Evolutionary conservation across 306 rosid genomes (phyloP).

Genomic region (Cicer chorassanicum): DNA sequence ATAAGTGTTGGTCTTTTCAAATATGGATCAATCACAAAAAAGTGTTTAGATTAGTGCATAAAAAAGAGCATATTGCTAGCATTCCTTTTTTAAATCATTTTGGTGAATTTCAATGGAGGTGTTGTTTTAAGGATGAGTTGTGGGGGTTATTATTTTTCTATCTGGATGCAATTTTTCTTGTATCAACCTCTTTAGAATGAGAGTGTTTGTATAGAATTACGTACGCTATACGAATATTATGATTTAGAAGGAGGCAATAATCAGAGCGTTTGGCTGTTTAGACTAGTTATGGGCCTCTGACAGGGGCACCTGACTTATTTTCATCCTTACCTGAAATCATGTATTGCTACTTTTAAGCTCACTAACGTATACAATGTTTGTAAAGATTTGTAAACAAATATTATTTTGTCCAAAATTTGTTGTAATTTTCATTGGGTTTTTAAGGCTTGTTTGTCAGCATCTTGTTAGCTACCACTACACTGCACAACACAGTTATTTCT

Average conservation of each 20-base stretch:
- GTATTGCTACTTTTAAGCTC: constrained; percentile 23
- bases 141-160: too few relatives aligned
- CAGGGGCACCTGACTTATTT: not conserved
- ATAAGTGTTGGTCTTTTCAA: not conserved
- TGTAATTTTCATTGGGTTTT: not conserved
- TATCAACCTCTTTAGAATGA: not conserved
- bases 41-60: not conserved
- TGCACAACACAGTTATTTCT: not conserved
- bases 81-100: not conserved
- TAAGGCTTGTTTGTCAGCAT: constrained; percentile 14
- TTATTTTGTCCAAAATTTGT: not conserved
- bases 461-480: constrained; percentile 27
- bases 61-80: not conserved
- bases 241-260: constrained; percentile 3
- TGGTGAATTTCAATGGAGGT: not conserved
- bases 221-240: not conserved
- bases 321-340: constrained; percentile 11
- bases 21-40: not conserved
- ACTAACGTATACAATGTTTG: not conserved
- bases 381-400: constrained; percentile 13
- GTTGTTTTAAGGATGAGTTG: not conserved
- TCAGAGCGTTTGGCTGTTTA: constrained; percentile 5
- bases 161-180: not conserved
- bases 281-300: not conserved
- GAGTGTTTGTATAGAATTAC: not conserved